phyloP scores from a whole-genome alignment of 257 asterid genomes.

The Forsythia viridissima region DNA sequence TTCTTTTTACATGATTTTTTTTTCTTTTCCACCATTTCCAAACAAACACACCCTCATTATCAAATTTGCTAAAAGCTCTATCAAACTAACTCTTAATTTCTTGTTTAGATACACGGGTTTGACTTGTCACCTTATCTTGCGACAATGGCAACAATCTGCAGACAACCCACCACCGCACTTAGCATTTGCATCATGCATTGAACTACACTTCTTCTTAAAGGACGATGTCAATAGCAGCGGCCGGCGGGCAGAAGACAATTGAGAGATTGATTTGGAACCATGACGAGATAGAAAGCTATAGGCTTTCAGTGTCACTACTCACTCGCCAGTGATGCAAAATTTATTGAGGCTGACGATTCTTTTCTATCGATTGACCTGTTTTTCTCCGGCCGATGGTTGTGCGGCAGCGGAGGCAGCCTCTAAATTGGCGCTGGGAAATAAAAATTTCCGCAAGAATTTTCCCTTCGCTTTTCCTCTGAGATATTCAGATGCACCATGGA shows the following conservation, averaged over 20 bases:
- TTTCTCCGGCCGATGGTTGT: conserved; percentile 49
- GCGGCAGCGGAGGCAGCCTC: conserved; percentile 69
- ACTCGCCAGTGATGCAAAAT: conserved; percentile 53
- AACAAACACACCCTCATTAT: no score
- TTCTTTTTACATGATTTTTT: no score
- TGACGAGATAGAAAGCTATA: conserved; percentile 70
- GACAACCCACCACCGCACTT: conserved; percentile 58
- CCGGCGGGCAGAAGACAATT: conserved; percentile 61
- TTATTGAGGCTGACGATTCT: conserved; percentile 66
- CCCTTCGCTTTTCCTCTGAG: background rate
- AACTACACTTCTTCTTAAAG: conserved; percentile 74
- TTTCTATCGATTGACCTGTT: conserved; percentile 50
- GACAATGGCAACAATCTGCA: conserved; percentile 77
- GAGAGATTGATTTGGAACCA: conserved; percentile 78
- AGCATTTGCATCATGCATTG: conserved; percentile 54
- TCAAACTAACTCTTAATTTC: no score
- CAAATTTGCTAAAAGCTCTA: no score
- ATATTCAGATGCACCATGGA: no score
- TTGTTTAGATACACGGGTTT: no score
- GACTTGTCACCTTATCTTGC: conserved; percentile 75
- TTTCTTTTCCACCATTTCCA: no score
- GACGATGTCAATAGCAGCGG: conserved; percentile 79
- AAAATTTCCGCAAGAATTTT: conserved; percentile 27
- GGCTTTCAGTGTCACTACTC: conserved; percentile 69
- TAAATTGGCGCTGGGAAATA: conserved; percentile 67